Evolutionary conservation across 495 filamentous ascomycete genomes (phyloP).

Genomic region (Aspergillus saccharolyticus): DNA sequence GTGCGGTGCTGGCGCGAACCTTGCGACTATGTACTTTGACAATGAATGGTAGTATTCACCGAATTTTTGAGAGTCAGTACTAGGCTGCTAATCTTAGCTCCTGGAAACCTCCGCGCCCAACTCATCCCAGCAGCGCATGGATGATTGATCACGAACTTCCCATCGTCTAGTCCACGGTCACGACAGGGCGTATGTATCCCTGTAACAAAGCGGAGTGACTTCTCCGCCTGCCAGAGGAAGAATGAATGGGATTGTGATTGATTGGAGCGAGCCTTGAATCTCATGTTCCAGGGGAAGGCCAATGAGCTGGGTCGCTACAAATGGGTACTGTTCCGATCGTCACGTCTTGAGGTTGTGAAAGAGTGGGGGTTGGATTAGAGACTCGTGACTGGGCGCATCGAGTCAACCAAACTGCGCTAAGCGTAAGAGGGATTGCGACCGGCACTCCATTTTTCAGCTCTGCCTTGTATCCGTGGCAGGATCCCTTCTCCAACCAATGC

Average conservation of each 20-base stretch:
- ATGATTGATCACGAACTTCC: too few relatives aligned
- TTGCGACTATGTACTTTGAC: not conserved
- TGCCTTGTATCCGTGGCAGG: slow-evolving; percentile 1
- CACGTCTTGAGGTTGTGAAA: too few relatives aligned
- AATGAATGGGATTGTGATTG: not conserved
- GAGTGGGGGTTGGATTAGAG: slow-evolving; percentile 7
- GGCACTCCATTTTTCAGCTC: slow-evolving; percentile 13
- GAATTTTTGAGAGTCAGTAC: too few relatives aligned
- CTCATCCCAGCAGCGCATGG: too few relatives aligned
- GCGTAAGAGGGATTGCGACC: slow-evolving; percentile 5
- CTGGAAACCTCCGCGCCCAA: too few relatives aligned
- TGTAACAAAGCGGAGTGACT: too few relatives aligned
- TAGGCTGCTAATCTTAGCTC: too few relatives aligned
- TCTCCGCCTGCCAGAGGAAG: too few relatives aligned
- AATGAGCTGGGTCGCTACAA: slow-evolving; percentile 10
- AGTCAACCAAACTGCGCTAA: slow-evolving; percentile 12
- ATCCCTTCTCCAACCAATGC: not conserved
- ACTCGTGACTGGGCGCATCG: slow-evolving; percentile 10
- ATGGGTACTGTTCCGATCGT: slow-evolving; percentile 15
- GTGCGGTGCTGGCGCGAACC: not conserved
- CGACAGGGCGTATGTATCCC: too few relatives aligned
- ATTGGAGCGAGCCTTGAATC: not conserved
- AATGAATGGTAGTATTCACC: not conserved
- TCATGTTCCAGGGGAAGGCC: slow-evolving; percentile 6
- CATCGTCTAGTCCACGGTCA: too few relatives aligned